Base-by-base conservation (phyloP, 345 rosid genomes). In the Citrus maxima region DNA sequence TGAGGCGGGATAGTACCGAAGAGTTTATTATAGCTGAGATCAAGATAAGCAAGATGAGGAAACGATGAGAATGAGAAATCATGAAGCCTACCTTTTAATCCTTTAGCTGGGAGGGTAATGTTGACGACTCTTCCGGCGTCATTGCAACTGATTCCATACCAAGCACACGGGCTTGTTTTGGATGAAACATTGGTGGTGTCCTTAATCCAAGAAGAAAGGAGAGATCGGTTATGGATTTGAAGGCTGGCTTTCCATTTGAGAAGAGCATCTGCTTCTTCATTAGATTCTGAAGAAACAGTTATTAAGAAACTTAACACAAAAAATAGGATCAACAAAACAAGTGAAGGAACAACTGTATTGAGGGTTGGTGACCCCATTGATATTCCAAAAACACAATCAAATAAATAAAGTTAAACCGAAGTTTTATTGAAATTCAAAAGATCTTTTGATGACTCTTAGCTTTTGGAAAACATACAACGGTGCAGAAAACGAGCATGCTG, bases 161-260 rank as follows among this genome's bases (percentile, higher is more conserved):
- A 66, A 34, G 46, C 24, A 22, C 70, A 35, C 2, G 6, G 22
- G 7, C 24, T 69, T 5, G 24, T 49, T 73, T 13, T 28, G 12
- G 14, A 51, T 16, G 56, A 51, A 14, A 16, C 56, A 16, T 13
- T 28, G 18, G 5, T 51, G 21, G 21, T 25, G 42, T 27, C 19
- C 5, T 25, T 63, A 12, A 37, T n/a, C 79, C 79, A 78, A 1
- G 85, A 70, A 24, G 65, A 22, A 2, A 78, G 51, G 28, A 65
- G 34, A 19, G 74, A 32, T 2, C 10, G 82, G 30, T 61, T 82
- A 40, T 49, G 62, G 63, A 18, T 75, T 24, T 70, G 69, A n/a
- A 82, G 79, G 27, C 5, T 79, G 25, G 49, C 58, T 79, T 79
- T 82, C 82, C 85, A 79, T 64, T 38, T 18, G 25, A 82, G 80